These are phyloP conservation scores for Trypanosoma conorhini DNA, from an alignment of 208 protist genomes.

Conservation along the genomic window DNA sequence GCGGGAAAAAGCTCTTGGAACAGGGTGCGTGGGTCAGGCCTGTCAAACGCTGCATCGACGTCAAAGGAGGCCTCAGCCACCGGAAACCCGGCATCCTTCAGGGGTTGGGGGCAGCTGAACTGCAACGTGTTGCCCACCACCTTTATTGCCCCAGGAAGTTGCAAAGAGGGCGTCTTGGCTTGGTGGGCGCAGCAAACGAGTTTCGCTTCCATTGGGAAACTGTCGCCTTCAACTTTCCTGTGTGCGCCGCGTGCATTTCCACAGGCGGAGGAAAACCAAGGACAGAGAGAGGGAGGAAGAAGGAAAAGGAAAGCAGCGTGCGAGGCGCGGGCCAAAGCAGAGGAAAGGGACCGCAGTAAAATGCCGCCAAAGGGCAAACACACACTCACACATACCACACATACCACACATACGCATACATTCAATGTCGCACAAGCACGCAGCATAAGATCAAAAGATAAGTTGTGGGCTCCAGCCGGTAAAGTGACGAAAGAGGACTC, in stretches of 20 bases:
- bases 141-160: constrained; percentile 38
- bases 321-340: background rate
- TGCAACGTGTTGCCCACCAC: constrained; percentile 48
- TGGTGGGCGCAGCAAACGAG: constrained; percentile 73
- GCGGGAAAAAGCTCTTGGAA: constrained; percentile 37
- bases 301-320: background rate
- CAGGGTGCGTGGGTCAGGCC: constrained; percentile 39
- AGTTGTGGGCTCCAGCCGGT: constrained; percentile 60
- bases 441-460: constrained; percentile 10
- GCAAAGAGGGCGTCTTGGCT: constrained; percentile 33
- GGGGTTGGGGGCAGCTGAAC: constrained; percentile 55
- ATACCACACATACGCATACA: too few species aligned
- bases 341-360: background rate
- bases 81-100: constrained; percentile 73
- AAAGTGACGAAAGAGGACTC: constrained; percentile 58
- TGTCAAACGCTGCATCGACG: constrained; percentile 56
- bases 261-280: background rate
- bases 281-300: background rate
- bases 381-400: background rate
- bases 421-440: background rate
- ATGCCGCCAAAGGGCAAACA: background rate
- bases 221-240: background rate
- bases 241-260: background rate
- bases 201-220: constrained; percentile 59
- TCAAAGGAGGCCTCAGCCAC: constrained; percentile 61